These are phyloP conservation scores for Flammula alnicola DNA, from an alignment of 1,284 basidiomycete genomes.

Conservation along the genomic window DNA sequence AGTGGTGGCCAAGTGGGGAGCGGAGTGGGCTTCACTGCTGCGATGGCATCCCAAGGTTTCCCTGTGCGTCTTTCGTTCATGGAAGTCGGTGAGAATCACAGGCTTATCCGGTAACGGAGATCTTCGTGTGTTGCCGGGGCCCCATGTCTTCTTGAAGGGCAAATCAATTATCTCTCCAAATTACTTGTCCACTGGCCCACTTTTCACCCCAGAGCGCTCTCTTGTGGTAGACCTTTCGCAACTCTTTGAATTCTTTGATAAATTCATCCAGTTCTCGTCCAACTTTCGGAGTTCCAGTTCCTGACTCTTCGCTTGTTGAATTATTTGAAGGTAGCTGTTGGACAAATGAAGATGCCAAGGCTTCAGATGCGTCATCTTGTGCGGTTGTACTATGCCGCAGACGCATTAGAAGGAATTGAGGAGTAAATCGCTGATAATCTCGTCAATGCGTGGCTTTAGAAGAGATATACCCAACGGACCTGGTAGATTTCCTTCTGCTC, in stretches of 20 bases:
- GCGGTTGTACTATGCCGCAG: slow-evolving; percentile 84
- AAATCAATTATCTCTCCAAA: slow-evolving; percentile 62
- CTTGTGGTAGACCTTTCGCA: slow-evolving; percentile 88
- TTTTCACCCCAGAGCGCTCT: slow-evolving; percentile 86
- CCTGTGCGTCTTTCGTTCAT: too few species aligned
- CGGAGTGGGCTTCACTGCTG: too few species aligned
- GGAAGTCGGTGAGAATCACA: too few species aligned
- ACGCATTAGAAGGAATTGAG: slow-evolving; percentile 86
- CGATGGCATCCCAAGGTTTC: too few species aligned
- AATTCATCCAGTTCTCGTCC: slow-evolving; percentile 83
- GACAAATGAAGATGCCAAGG: slow-evolving; percentile 79
- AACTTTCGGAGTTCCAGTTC: slow-evolving; percentile 40
- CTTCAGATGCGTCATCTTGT: slow-evolving; percentile 88
- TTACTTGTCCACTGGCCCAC: slow-evolving; percentile 84
- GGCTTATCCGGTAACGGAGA: too few species aligned
- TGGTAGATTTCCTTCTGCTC: slow-evolving; percentile 89
- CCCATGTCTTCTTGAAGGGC: too few species aligned
- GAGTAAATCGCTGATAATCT: slow-evolving; percentile 70
- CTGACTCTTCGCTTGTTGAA: slow-evolving; percentile 25
- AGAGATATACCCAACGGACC: slow-evolving; percentile 45
- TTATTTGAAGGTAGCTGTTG: slow-evolving; percentile 43
- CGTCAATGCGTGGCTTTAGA: slow-evolving; percentile 6
- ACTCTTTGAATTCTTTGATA: slow-evolving; percentile 84
- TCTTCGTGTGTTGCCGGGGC: background rate
- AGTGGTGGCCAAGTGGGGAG: too few species aligned